Base-by-base conservation (phyloP, 1,139 yeast genomes). In the Entelexis paramagnoliae region DNA sequence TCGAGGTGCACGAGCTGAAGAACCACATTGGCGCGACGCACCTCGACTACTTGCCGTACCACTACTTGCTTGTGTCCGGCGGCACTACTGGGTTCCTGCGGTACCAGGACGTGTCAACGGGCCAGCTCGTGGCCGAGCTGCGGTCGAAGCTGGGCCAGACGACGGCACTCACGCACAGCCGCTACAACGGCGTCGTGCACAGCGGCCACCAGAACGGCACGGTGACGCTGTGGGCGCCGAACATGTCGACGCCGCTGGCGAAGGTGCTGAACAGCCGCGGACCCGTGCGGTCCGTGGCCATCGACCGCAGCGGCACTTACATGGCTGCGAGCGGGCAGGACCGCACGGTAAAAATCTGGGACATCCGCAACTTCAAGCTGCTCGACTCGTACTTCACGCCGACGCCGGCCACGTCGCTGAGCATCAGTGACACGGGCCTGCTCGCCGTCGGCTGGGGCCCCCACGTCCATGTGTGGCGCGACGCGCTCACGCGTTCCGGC, bases 271-370 rank as follows among this genome's bases (percentile, higher is more conserved):
- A 83, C 9, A 77, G 86, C 49, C 74, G 89, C 60, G 97, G 97
- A 2, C 95, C 97, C 0, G 81, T 93, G 14, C 76, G 93, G 58
- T 84, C 88, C 53, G 62, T 91, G 34, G 91, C 96, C 2, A 72
- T 89, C 13, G 95, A 89, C 66, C 78, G 98, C 72, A 87, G 87
- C 59, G 99, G 99, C 17, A 76, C 78, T 59, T 88, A 89, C 67
- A 88, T 93, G 97, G 96, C 88, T 0, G 88, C 86, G 2, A 82
- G 93, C 11, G 95, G 96, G 22, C 79, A 89, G 17, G 97, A 93
- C 66, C 82, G 81, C 62, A 74, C 83, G 1, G 65, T 93, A 60
- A 89, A 88, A 64, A 77, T 93, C 44, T 93, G 98, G 97, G 99
- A 93, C 68, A 75, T 93, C 51, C 78, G 99, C 62, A 85, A 78